These are phyloP conservation scores for Hirschioporus abietinus DNA, from an alignment of 768 basidiomycete genomes.

Conservation along the genomic window DNA sequence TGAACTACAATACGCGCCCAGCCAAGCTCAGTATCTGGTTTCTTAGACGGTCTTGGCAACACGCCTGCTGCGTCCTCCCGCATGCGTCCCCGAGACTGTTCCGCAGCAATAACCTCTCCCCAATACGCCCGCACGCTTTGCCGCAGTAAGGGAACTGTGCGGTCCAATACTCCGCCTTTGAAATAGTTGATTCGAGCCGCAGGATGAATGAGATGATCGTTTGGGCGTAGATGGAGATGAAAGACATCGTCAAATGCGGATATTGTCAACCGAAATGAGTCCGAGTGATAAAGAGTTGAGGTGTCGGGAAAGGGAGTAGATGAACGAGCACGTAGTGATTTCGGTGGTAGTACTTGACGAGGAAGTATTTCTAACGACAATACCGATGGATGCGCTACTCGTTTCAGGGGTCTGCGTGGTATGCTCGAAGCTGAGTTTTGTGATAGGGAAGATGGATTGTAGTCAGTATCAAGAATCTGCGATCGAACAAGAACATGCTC, in stretches of 20 bases:
- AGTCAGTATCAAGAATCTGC: slow-evolving; percentile 2
- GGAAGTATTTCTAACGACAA: slow-evolving; percentile 54
- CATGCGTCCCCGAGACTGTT: slow-evolving; percentile 48
- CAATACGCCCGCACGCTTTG: slow-evolving; percentile 63
- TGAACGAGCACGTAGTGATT: slow-evolving; percentile 30
- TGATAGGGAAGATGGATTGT: background rate
- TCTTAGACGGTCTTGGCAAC: slow-evolving; percentile 33
- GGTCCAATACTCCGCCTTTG: slow-evolving; percentile 40
- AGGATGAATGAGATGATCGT: slow-evolving; percentile 73
- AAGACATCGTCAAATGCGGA: slow-evolving; percentile 62
- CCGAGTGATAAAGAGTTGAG: slow-evolving; percentile 54
- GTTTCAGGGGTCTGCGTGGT: slow-evolving; percentile 42
- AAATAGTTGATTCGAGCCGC: slow-evolving; percentile 69
- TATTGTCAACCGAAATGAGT: slow-evolving; percentile 66
- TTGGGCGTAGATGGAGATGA: slow-evolving; percentile 72
- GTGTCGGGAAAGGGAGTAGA: slow-evolving; percentile 27
- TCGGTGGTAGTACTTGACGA: slow-evolving; percentile 27
- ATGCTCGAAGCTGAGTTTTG: slow-evolving; percentile 39
- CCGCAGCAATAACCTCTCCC: slow-evolving; percentile 67
- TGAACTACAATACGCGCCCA: slow-evolving; percentile 78
- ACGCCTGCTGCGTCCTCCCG: slow-evolving; percentile 59
- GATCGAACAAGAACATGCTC: slow-evolving; percentile 4
- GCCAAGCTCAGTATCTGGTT: slow-evolving; percentile 42
- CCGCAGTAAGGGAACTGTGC: slow-evolving; percentile 56
- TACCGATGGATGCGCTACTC: slow-evolving; percentile 44